Evolutionary conservation across 108 stramenopile species (phyloP).

Genomic region (Cyclotella atomus): DNA sequence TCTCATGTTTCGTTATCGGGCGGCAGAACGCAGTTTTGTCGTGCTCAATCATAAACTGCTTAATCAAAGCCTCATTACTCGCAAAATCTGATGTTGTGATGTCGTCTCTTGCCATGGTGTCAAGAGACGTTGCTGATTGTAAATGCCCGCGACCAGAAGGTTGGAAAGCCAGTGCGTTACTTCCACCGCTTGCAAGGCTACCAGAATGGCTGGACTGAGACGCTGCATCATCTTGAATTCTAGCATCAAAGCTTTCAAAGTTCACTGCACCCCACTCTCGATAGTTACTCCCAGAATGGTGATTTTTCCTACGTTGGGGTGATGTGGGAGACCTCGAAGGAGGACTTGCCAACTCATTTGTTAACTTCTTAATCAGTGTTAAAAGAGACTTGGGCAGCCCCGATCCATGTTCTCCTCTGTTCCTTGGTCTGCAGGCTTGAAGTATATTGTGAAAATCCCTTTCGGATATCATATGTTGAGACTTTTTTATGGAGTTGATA

Average conservation of each 20-base stretch:
- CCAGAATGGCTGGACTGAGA: slow-evolving; percentile 29
- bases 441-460: slow-evolving; percentile 83
- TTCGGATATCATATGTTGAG: slow-evolving; percentile 74
- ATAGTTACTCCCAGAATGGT: slow-evolving; percentile 22
- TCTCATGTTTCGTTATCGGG: not conserved
- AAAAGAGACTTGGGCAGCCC: slow-evolving; percentile 40
- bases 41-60: slow-evolving; percentile 34
- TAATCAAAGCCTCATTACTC: not conserved
- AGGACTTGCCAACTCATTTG: not conserved
- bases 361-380: slow-evolving; percentile 23
- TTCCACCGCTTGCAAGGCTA: slow-evolving; percentile 32
- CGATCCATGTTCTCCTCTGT: slow-evolving; percentile 45
- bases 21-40: slow-evolving; percentile 30
- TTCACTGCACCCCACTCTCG: slow-evolving; percentile 51
- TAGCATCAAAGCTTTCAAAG: slow-evolving; percentile 34
- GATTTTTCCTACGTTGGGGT: slow-evolving; percentile 7
- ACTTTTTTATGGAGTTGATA: slow-evolving; percentile 46
- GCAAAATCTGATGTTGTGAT: not conserved
- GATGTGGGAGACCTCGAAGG: not conserved
- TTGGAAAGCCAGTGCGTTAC: slow-evolving; percentile 9
- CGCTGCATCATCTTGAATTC: slow-evolving; percentile 11
- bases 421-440: slow-evolving; percentile 80
- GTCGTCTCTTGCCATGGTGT: slow-evolving; percentile 10
- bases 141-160: slow-evolving; percentile 13
- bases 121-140: slow-evolving; percentile 45